phyloP scores from a whole-genome alignment of 192 early-diverging fungal species.

The Gryganskiella cystojenkinii region DNA sequence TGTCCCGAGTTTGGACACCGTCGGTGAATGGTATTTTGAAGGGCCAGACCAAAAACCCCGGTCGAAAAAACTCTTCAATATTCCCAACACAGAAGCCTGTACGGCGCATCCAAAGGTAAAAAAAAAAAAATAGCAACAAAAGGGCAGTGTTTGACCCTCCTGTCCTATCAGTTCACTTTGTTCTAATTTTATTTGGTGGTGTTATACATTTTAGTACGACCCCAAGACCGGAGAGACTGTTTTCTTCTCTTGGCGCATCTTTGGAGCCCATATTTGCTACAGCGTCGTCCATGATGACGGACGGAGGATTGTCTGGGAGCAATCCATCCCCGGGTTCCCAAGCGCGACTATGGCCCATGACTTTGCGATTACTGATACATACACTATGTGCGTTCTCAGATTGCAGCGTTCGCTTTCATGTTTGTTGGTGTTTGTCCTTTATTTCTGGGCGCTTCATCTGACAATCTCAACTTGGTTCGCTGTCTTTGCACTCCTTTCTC shows the following conservation, averaged over 20 bases:
- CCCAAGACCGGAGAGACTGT: constrained; percentile 40
- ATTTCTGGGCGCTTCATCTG: too few species aligned
- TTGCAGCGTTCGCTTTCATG: too few species aligned
- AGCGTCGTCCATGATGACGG: constrained; percentile 23
- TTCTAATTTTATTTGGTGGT: not conserved
- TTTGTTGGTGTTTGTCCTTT: not conserved
- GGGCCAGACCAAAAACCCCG: not conserved
- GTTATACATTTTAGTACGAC: constrained; percentile 11
- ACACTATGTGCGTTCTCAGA: constrained; percentile 21
- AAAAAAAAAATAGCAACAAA: too few species aligned
- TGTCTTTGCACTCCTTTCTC: not conserved
- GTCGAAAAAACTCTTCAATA: not conserved
- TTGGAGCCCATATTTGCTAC: constrained; percentile 7
- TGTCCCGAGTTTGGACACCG: constrained; percentile 37
- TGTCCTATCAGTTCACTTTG: too few species aligned
- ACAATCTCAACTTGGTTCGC: too few species aligned
- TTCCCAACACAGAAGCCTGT: not conserved
- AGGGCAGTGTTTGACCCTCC: too few species aligned
- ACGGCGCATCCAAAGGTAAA: constrained; percentile 47
- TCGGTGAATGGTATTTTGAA: constrained; percentile 35
- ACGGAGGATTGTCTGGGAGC: constrained; percentile 25
- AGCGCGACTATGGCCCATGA: constrained; percentile 38
- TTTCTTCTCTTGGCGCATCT: constrained; percentile 19
- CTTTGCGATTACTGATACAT: constrained; percentile 21
- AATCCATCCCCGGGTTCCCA: constrained; percentile 11